phyloP scores from a whole-genome alignment of 2,329 filamentous ascomycete species.

The Cadophora sp. region DNA sequence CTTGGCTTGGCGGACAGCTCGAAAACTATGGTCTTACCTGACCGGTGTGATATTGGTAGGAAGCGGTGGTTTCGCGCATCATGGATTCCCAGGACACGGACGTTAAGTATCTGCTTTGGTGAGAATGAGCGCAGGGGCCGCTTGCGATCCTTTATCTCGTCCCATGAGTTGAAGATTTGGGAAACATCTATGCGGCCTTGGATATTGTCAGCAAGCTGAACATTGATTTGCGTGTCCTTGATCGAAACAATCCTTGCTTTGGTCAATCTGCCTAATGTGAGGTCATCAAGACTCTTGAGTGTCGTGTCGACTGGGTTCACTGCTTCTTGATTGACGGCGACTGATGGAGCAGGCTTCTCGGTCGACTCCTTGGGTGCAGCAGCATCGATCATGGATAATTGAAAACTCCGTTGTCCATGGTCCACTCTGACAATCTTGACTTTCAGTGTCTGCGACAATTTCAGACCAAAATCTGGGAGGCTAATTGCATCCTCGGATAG shows the following conservation, averaged over 20 bases:
- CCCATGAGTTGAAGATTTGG: constrained; percentile 87
- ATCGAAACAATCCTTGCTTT: constrained; percentile 83
- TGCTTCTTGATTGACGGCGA: constrained; percentile 49
- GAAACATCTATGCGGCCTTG: constrained; percentile 94
- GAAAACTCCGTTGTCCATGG: constrained; percentile 71
- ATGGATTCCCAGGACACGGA: constrained; percentile 84
- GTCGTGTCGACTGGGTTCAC: constrained; percentile 69
- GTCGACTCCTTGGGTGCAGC: constrained; percentile 56
- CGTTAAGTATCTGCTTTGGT: constrained; percentile 72
- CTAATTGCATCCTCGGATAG: constrained; percentile 73
- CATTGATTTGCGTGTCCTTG: constrained; percentile 92
- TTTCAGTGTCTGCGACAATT: constrained; percentile 76
- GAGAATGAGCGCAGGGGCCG: constrained; percentile 78
- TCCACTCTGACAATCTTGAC: constrained; percentile 78
- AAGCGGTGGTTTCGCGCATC: constrained; percentile 91
- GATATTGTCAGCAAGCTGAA: constrained; percentile 84
- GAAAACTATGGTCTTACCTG: constrained; percentile 78
- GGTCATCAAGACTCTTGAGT: constrained; percentile 71
- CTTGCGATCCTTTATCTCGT: constrained; percentile 84
- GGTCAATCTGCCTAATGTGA: constrained; percentile 73
- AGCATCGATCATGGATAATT: constrained; percentile 62
- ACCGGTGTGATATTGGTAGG: constrained; percentile 86
- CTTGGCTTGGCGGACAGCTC: constrained; percentile 85
- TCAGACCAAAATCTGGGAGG: constrained; percentile 78
- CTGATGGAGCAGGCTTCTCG: constrained; percentile 39